Evolutionary conservation across 345 rosid genomes (phyloP), one percentile per base, ranked within the genome.

Genomic region (Adansonia digitata): DNA sequence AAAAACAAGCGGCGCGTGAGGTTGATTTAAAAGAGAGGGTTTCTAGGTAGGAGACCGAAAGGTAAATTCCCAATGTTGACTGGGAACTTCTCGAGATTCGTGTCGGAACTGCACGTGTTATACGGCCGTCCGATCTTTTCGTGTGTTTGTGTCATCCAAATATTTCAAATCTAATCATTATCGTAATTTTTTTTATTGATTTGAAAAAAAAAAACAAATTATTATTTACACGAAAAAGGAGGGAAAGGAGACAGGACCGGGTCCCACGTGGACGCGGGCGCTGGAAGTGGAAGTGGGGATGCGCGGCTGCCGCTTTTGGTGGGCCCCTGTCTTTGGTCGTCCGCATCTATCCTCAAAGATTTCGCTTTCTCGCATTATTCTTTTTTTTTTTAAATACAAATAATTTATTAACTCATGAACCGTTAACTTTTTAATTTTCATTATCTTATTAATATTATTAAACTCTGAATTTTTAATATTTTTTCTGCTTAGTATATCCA

Each of bases 241-340:
- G 60, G 69, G 60, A 2, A 60, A 43, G 73, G 80, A 67, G 86
- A 85, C 80, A 78, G 42, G 57, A 31, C 48, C 14, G 75, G 82
- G 86, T 24, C 79, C 87, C 86, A 75, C 78, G 77, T 71, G 73
- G 78, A 81, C 72, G 79, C 74, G 51, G 76, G 74, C 72, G 60
- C 71, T 72, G 70, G 78, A 77, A 80, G 76, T 75, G 79, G 83
- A 71, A 75, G 81, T 75, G 74, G 77, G 82, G 79, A 82, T 75
- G 81, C 81, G 80, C 89, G 84, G 86, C 86, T 75, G 87, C 88
- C 82, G 83, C 83, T 82, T 78, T 76, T 68, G 37, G 84, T 78
- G 87, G 86, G 82, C 39, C 84, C 86, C 31, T 48, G 75, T 29
- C 61, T 48, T 26, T 26, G 35, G 37, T 29, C 67, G 14, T 14